Base-by-base conservation (phyloP, 257 asterid species). In the Rehmannia glutinosa region DNA sequence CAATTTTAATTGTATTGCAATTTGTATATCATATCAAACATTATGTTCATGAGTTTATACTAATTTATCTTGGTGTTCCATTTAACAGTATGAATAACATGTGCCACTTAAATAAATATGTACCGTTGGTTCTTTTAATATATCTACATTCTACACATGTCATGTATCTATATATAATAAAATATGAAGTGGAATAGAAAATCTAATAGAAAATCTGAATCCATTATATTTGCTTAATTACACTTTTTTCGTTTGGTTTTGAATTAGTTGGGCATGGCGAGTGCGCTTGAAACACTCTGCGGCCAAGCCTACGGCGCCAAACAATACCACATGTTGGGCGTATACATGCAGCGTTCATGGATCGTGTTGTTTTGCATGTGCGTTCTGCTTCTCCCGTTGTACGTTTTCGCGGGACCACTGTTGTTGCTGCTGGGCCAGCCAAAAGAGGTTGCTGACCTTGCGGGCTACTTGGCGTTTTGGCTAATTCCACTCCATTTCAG, bases 281-380 rank as follows among this genome's bases (percentile, higher is more conserved):
- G 83, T 68, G 80, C 77, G 12, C 53, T 68, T 28, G 82, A 77
- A 16, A 77, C 75, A 0, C 68, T 77, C 9, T 60, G 82, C 20
- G 80, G 80, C 0, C 83, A 78, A 67, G 83, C 83, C 2, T 78
- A 56, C 28, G 80, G 83, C 0, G 83, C 83, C 2, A 70, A 62
- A 27, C 59, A 62, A n/a, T 74, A 70, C 72, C 71, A 74, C 45
- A 69, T 73, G 77, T 30, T 78, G 9, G 83, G 80, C 5, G 49
- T 74, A 0, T 74, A 76, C 66, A 65, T 72, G 70, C 81, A 76
- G 45, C 76, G 80, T 2, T 76, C 82, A 1, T 80, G 85, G 80
- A 62, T 79, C 13, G 81, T 79, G 0, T 67, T 71, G 1, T 9
- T 33, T 41, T 53, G 42, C 0, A 15, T 47, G 8, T 43, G 80